Base-by-base conservation (phyloP, 2,329 filamentous ascomycete genomes). In the Furcasterigmium sp. region DNA sequence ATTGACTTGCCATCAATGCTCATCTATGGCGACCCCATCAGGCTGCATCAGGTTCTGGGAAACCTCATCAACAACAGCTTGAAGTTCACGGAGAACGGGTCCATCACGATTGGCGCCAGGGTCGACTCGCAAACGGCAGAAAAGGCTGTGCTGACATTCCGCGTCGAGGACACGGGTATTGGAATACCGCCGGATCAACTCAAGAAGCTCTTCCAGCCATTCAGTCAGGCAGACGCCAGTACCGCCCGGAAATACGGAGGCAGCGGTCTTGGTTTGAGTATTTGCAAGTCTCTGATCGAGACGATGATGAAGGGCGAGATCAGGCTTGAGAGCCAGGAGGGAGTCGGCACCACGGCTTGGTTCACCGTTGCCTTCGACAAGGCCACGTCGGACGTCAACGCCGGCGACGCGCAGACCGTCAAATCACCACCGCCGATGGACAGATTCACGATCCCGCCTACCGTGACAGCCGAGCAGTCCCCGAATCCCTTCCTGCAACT, bases 251-350 rank as follows among this genome's bases (percentile, higher is more conserved):
- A 90, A 58, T 96, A 95, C 54, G 91, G 91, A 32, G 91, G 91
- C 35, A 95, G 89, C 52, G 91, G 91, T 19, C 80, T 96, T 3
- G 91, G 91, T 2, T 73, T 96, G 35, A 94, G 87, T 57, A 96
- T 96, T 51, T 95, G 91, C 76, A 95, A 95, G 64, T 91, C 87
- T 1, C 81, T 96, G 35, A 90, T 96, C 48, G 87, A 95, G 65
- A 88, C 87, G 17, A 91, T 95, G 64, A 91, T 96, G 78, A 82
- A 87, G 48, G 91, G 91, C 34, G 82, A 77, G 47, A 94, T 96
- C 47, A 82, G 83, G 64, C 76, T 96, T 2, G 85, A 93, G 48
- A 93, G 87, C 50, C 73, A 80, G 32, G 82, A 88, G 47, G 82
- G 81, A 8, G 68, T 79, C 7, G 87, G 87, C 13, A 91, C 81